Base-by-base conservation (phyloP, 2,329 filamentous ascomycete genomes). In the Epicoccum sorghinum region DNA sequence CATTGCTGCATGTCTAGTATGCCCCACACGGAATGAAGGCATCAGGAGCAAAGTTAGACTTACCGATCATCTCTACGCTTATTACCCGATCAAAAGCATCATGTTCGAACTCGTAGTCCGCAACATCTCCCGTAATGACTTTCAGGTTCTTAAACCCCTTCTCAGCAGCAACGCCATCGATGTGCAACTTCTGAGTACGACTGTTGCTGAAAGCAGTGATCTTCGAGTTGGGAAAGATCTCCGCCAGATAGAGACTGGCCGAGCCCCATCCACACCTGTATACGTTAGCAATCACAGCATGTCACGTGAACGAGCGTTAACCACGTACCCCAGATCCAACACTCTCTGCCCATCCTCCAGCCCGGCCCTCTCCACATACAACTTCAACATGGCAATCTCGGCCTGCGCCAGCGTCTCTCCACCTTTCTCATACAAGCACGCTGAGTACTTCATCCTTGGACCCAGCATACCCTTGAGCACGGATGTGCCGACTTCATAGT, bases 381-480 rank as follows among this genome's bases (percentile, higher is more conserved):
- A 75, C 63, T 79, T 78, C 68, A 90, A 72, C 88, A 90, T 90
- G 3, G 81, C 83, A 40, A 84, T 79, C 73, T 90, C 88, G 2
- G 86, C 87, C 70, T 89, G 79, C 2, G 78, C 86, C 47, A 89
- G 73, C n/a, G 81, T 87, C 75, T 59, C 68, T 1, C 55, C 61
- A 6, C 77, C 75, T 13, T 85, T 86, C 4, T 83, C 82, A 70
- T 90, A 90, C 65, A 88, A 75, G 68, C 84, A 88, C 59, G 78
- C 81, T n/a, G 83, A 86, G 70, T 89, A 90, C 79, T 90, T 90
- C 86, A 90, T 89, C 49, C 86, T 77, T 4, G 86, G 85, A 0
- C 88, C 88, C 10, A 90, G 75, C 70, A 82, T 86, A 25, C 81
- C 82, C 25, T 76, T 73, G 36, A 90, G 72, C 23, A 89, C 83